Evolutionary conservation across 2,329 filamentous ascomycete genomes (phyloP).

Genomic region (Chaetomiaceae sp.): DNA sequence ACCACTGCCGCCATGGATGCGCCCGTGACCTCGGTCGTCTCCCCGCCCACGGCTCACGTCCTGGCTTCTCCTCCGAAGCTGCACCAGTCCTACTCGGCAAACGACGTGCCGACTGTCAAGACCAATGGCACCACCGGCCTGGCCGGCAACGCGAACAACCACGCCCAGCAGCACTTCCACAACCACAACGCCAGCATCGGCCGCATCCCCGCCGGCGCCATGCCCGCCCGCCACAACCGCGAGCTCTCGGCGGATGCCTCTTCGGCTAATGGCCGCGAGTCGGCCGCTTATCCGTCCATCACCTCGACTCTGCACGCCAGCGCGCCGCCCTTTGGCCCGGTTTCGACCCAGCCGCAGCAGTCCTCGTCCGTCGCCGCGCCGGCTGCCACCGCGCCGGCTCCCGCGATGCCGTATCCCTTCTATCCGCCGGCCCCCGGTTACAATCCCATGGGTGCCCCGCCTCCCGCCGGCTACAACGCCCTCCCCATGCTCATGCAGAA

Average conservation of each 20-base stretch:
- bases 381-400: constrained; percentile 30
- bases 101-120: constrained; percentile 83
- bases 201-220: constrained; percentile 65
- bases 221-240: constrained; percentile 66
- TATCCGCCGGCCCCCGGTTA: constrained; percentile 30
- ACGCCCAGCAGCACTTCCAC: constrained; percentile 61
- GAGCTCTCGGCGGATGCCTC: constrained; percentile 57
- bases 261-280: constrained; percentile 40
- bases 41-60: constrained; percentile 46
- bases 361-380: constrained; percentile 27
- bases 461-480: constrained; percentile 36
- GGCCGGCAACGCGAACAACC: constrained; percentile 49
- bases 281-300: constrained; percentile 53
- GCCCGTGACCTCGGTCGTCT: constrained; percentile 33
- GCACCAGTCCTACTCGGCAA: constrained; percentile 84
- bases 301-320: constrained; percentile 74
- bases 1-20: constrained; percentile 36
- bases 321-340: constrained; percentile 72
- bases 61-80: constrained; percentile 68
- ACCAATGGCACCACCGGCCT: constrained; percentile 49
- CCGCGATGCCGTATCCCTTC: constrained; percentile 26
- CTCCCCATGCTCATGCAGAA: constrained; percentile 65
- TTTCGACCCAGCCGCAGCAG: constrained; percentile 39
- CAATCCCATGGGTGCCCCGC: constrained; percentile 29
- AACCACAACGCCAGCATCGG: constrained; percentile 80